Base-by-base conservation (phyloP, 1,284 basidiomycete species). In the Pseudozyma tsukubaensis region DNA sequence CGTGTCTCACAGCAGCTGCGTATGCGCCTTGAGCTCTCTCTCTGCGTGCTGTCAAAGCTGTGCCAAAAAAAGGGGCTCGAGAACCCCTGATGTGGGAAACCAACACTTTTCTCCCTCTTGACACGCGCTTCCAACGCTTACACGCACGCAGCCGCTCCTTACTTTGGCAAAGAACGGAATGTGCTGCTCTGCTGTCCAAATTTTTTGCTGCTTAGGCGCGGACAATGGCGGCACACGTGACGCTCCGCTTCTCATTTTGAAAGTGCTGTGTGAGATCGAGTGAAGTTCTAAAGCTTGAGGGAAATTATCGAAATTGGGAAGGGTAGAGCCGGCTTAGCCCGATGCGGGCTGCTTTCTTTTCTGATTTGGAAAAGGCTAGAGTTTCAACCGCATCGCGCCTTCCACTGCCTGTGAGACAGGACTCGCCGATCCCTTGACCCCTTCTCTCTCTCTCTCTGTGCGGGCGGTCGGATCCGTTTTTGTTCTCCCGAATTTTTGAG, bases 381-480 rank as follows among this genome's bases (percentile, higher is more conserved):
- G 45, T 53, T 53, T 37, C 32, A 51, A 50, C 32, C 37, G 43
- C 6, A 7, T 24, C 3, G 24, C 10, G 14, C n/a, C 35, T 24
- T 40, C 4, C 4, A n/a, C 6, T 1, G 16, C 7, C 6, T 1
- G 16, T 3, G n/a, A 36, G 11, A 21, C 9, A 18, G 37, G 40
- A 18, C 29, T 13, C 11, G 48, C 48, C 56, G 39, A 58, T 50
- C 40, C 18, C 13, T 16, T 18, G 37, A 40, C 6, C 16, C 12
- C 29, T 5, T 16, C 19, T 21, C n/a, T 32, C 21, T 24, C n/a
- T 10, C 29, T 29, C 29, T 13, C 6, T 37, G 40, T 34, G 24
- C 24, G 24, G 24, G 24, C 24, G 24, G 37, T 61, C 66, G 65
- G 65, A 68, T 68, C 65, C 65, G 65, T 68, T 47, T 54, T 19